A percentile compares a stretch with the other conserved stretches of the same genome.
Evolutionary conservation across 2,329 filamentous ascomycete species (phyloP).

Genomic region (Paecilomyces niveus): DNA sequence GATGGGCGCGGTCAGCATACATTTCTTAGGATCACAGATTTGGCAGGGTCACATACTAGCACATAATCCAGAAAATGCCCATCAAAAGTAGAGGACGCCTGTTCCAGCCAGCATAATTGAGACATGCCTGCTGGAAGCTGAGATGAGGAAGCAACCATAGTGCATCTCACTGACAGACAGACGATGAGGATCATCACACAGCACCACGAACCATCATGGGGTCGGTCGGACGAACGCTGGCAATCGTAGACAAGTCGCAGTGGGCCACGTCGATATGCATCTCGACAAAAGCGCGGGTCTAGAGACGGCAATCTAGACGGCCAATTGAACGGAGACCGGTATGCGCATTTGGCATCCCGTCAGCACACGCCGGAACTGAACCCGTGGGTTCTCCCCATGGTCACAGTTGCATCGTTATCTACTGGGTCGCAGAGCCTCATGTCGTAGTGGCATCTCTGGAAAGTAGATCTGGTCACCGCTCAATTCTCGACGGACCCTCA

Average conservation of each 20-base stretch:
- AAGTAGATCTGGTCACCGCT: neutral
- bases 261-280: conserved; percentile 6
- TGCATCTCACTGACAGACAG: neutral
- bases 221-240: neutral
- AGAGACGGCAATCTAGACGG: neutral
- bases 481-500: neutral
- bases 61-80: neutral
- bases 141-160: neutral
- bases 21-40: neutral
- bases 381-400: neutral
- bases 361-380: neutral
- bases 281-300: neutral
- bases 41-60: neutral
- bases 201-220: neutral
- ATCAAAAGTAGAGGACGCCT: neutral
- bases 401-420: neutral
- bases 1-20: neutral
- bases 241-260: neutral
- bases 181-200: neutral
- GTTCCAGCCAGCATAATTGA: neutral
- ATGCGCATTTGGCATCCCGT: neutral
- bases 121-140: neutral
- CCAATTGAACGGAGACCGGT: conserved; percentile 4
- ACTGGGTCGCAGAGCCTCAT: neutral
- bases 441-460: neutral